Conservation (phyloP, 2,329 filamentous ascomycete species). For the Proliferodiscus dingleyae region DNA sequence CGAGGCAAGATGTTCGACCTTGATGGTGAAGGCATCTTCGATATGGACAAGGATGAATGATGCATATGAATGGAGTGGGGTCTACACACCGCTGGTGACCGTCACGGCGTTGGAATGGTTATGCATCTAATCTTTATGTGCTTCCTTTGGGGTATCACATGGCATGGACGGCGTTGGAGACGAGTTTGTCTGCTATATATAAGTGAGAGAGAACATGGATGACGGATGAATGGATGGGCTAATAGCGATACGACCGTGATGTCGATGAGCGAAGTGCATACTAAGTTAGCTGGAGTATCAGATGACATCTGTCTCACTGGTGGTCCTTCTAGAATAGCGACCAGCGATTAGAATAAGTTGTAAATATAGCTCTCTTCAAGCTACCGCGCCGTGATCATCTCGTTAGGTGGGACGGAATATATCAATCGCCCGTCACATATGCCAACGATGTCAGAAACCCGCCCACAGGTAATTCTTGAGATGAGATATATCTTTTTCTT, state of each 20-base stretch:
- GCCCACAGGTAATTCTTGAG: too few species aligned
- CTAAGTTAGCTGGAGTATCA: neutral
- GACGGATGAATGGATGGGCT: neutral
- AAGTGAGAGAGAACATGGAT: neutral
- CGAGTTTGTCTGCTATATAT: neutral
- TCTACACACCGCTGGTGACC: neutral
- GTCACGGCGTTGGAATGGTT: neutral
- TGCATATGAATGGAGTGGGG: neutral
- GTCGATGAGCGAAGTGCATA: neutral
- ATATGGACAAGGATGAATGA: neutral
- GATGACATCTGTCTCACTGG: neutral
- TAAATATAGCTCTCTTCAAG: neutral
- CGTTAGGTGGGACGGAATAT: too few species aligned
- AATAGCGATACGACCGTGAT: neutral
- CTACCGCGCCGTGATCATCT: too few species aligned
- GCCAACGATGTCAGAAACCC: too few species aligned
- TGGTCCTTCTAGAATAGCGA: neutral
- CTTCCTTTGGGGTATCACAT: neutral
- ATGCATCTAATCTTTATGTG: neutral
- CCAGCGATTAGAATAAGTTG: neutral
- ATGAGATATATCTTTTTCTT: too few species aligned
- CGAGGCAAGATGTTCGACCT: neutral
- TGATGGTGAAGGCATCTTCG: neutral
- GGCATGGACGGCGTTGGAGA: slow-evolving; percentile 1
- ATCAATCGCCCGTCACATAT: too few species aligned